Conservation (phyloP, 345 rosid genomes). For the Stellera chamaejasme region DNA sequence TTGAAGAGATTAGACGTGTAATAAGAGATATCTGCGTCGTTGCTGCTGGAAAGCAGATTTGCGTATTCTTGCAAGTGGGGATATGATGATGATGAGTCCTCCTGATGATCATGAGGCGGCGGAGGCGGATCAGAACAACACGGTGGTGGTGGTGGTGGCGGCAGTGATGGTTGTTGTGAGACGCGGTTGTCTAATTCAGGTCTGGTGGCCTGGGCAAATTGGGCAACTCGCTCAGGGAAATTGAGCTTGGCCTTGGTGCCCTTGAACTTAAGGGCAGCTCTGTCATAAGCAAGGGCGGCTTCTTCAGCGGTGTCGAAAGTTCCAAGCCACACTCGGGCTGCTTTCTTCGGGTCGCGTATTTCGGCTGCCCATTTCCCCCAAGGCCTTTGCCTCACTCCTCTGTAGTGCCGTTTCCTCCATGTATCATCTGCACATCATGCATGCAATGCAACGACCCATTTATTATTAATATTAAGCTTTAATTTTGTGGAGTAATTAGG, state of each 20-base stretch:
- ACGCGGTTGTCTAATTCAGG: conserved; percentile 12
- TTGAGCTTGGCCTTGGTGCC: conserved; percentile 92
- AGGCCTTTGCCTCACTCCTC: conserved; percentile 94
- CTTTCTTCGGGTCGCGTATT: conserved; percentile 76
- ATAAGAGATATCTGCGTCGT: conserved; percentile 48
- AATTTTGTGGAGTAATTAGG: no score
- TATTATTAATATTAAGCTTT: no score
- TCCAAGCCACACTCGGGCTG: conserved; percentile 85
- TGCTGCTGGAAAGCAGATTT: conserved; percentile 58
- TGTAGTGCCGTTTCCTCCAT: conserved; percentile 58
- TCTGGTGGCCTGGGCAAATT: conserved; percentile 5
- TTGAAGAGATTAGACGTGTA: conserved; percentile 49
- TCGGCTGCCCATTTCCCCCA: conserved; percentile 99
- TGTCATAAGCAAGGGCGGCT: conserved; percentile 86
- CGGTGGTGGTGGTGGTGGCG: conserved; percentile 11
- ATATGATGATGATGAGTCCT: conserved; percentile 19
- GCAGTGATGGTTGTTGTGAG: neutral
- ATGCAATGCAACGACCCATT: no score
- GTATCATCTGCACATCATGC: conserved; percentile 15
- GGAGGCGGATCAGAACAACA: conserved; percentile 12
- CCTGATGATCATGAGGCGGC: conserved; percentile 15
- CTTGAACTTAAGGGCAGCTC: conserved; percentile 85
- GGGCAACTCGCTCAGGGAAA: conserved; percentile 61
- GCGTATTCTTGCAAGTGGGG: conserved; percentile 73
- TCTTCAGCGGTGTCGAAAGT: conserved; percentile 86